Conservation (phyloP, 2,329 filamentous ascomycete species). For the Fusarium aywerte region DNA sequence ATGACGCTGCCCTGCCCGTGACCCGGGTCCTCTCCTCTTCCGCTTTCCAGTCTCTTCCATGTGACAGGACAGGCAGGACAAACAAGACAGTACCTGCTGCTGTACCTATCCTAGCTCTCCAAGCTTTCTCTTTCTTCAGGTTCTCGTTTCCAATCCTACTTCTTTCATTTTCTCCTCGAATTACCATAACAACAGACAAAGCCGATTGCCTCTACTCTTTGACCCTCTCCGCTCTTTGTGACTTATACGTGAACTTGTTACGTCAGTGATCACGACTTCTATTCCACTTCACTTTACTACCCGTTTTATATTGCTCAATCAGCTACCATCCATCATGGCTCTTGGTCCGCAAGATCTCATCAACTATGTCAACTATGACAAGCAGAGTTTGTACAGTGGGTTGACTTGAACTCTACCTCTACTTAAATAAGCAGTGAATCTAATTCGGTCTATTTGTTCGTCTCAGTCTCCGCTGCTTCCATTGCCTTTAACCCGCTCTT, state of each 20-base stretch:
- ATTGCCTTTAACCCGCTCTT: constrained; percentile 98
- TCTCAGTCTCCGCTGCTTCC: constrained; percentile 78
- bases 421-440: constrained; percentile 12
- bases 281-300: constrained; percentile 6
- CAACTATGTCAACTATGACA: constrained; percentile 74
- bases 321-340: constrained; percentile 52
- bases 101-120: constrained; percentile 15
- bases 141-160: background rate
- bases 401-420: constrained; percentile 29
- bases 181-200: constrained; percentile 1
- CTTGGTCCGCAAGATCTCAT: constrained; percentile 58
- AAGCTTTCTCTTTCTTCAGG: constrained; percentile 8
- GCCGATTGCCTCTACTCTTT: background rate
- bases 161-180: constrained; percentile 5
- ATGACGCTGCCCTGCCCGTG: constrained; percentile 26
- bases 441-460: constrained; percentile 28
- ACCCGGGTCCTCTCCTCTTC: constrained; percentile 28
- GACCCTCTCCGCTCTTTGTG: constrained; percentile 4
- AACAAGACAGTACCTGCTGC: background rate
- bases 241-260: constrained; percentile 32
- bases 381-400: constrained; percentile 74
- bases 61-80: constrained; percentile 29
- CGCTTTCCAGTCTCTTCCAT: constrained; percentile 39
- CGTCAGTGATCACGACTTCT: constrained; percentile 32
- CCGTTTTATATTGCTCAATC: constrained; percentile 1